Evolutionary conservation across 176 grass and related monocot species (phyloP).

Genomic region (Stipa capillata): DNA sequence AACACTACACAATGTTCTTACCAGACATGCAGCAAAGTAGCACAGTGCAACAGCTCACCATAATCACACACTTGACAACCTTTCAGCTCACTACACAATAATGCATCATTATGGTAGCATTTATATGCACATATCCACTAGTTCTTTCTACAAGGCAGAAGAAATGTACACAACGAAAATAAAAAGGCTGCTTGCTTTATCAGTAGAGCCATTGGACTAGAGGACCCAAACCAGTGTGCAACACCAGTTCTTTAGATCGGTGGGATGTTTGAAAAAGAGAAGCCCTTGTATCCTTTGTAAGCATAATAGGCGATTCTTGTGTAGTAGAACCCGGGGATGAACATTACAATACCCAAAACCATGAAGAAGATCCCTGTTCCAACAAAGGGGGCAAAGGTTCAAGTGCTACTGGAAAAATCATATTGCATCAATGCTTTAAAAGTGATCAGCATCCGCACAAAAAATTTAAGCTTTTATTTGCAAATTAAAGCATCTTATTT

Average conservation of each 20-base stretch:
- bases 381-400: background rate
- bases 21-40: background rate
- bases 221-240: background rate
- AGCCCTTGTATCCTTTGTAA: constrained; percentile 91
- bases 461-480: too few species aligned
- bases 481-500: too few species aligned
- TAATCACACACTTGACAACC: background rate
- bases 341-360: constrained; percentile 80
- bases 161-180: background rate
- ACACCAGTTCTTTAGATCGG: constrained; percentile 39
- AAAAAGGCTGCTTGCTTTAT: background rate
- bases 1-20: background rate
- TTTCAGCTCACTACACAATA: constrained; percentile 13
- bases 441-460: too few species aligned
- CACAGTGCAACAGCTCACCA: background rate
- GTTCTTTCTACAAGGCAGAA: background rate
- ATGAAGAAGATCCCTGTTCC: constrained; percentile 82
- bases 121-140: constrained; percentile 40
- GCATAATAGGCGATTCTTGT: constrained; percentile 90
- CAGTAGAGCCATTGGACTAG: background rate
- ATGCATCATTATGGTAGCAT: constrained; percentile 21
- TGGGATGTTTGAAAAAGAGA: constrained; percentile 89
- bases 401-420: background rate
- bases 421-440: too few species aligned
- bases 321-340: constrained; percentile 98